These are phyloP conservation scores for Arthrobotrys pseudoclavata DNA, from an alignment of 2,329 filamentous ascomycete genomes.

Conservation along the genomic window DNA sequence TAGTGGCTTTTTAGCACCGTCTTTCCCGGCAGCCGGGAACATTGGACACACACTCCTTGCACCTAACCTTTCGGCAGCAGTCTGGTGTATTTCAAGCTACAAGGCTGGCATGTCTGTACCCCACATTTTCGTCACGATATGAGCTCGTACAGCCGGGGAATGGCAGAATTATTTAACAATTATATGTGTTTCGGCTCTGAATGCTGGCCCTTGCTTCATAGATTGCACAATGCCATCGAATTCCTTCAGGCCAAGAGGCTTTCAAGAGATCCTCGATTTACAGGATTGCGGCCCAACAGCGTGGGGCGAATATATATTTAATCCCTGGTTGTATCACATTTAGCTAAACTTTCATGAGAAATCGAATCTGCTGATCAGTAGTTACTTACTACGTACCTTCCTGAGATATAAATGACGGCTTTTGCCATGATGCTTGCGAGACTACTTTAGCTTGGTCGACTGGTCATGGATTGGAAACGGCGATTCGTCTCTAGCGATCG, in stretches of 20 bases:
- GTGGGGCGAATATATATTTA: background rate
- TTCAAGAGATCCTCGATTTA: background rate
- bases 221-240: background rate
- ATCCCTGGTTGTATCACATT: constrained; percentile 19
- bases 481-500: background rate
- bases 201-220: constrained; percentile 9
- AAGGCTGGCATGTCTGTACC: constrained; percentile 26
- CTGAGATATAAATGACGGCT: constrained; percentile 20
- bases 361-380: background rate
- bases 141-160: constrained; percentile 20
- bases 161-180: background rate
- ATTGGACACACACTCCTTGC: constrained; percentile 23
- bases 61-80: constrained; percentile 41
- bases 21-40: constrained; percentile 41
- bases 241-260: constrained; percentile 3
- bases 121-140: constrained; percentile 30
- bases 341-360: constrained; percentile 3
- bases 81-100: constrained; percentile 16
- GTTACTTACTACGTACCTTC: constrained; percentile 5
- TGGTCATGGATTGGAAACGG: background rate
- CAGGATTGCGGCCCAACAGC: background rate
- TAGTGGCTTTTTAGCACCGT: constrained; percentile 33
- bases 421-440: constrained; percentile 1
- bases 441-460: background rate
- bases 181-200: background rate